Evolutionary conservation across 148 eudicot genomes (phyloP).

Genomic region (Arctostaphylos glauca): DNA sequence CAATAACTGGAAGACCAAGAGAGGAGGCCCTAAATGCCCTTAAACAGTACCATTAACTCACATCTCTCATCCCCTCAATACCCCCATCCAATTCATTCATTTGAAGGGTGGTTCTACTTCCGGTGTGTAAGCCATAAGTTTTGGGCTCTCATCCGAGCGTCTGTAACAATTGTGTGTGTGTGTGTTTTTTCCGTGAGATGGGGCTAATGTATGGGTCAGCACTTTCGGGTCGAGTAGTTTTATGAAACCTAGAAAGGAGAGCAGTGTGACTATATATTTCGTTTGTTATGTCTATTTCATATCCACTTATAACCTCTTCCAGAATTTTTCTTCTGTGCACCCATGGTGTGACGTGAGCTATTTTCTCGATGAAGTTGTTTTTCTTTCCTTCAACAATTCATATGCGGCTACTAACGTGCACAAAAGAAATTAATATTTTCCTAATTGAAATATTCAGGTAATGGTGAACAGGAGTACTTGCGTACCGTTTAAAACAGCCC

Average conservation of each 20-base stretch:
- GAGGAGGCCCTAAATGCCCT: constrained; percentile 64
- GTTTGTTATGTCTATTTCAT: too few species aligned
- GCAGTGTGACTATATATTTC: neutral
- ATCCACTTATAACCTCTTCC: too few species aligned
- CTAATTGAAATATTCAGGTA: too few species aligned
- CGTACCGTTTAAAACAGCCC: too few species aligned
- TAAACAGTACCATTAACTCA: constrained; percentile 3
- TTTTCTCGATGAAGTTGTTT: too few species aligned
- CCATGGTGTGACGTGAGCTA: too few species aligned
- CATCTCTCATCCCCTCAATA: neutral
- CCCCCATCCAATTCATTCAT: too few species aligned
- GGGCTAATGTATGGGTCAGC: neutral
- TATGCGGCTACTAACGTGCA: too few species aligned
- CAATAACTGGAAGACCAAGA: constrained; percentile 65
- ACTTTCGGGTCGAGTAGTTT: neutral
- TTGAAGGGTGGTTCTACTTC: neutral
- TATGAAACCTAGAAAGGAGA: neutral
- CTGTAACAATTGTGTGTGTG: neutral
- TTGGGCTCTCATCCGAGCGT: neutral
- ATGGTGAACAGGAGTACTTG: too few species aligned
- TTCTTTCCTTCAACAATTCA: too few species aligned
- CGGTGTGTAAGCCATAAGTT: neutral
- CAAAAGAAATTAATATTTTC: too few species aligned
- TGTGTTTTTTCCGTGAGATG: neutral
- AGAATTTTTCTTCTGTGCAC: too few species aligned